Base-by-base conservation (phyloP, 345 rosid genomes). In the Eucalyptus erythrocorys region DNA sequence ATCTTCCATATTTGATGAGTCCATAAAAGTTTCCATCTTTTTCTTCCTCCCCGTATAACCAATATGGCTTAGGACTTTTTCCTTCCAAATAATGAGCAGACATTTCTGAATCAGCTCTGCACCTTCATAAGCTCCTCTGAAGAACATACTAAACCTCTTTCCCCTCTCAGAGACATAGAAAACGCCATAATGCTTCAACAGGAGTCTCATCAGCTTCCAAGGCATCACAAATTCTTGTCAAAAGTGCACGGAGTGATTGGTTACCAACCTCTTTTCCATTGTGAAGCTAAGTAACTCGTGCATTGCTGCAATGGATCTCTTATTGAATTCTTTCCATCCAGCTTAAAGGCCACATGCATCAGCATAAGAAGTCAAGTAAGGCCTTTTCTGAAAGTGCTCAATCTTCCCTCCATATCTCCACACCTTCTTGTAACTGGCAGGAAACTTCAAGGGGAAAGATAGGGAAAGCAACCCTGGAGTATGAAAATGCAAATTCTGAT, bases 91-190 rank as follows among this genome's bases (percentile, higher is more conserved):
- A 21, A 21, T 11, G 1, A 21, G 24, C 5, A 2, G 59, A 53
- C 59, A 53, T 53, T 95, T 96, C 89, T 93, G 93, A 86, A 95
- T 93, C 87, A 96, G 95, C 89, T 96, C 95, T 8, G 91, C 88
- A 30, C 96, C 96, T 82, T 97, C 93, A 87, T 95, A 95, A 82
- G 93, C 97, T 93, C 95, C 98, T 26, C 94, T 97, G 88, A 97
- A 92, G 91, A 95, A 97, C 89, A 94, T 97, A 71, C 98, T 30
- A 88, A 95, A 95, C 87, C 97, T 95, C 92, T 95, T 96, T 51
- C 99, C 99, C 89, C 97, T 94, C 91, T 96, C 97, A 1, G 96
- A 96, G 86, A 97, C 99, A 76, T 96, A 96, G 91, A 97, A 95
- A 87, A 96, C 93, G 86, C 98, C 97, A 89, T 94, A 89, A 93